A percentile compares a stretch with the other conserved stretches of the same genome.
These are phyloP conservation scores for Cryptosporidium viatorum DNA, from an alignment of 169 alveolate species.

Conservation along the genomic window DNA sequence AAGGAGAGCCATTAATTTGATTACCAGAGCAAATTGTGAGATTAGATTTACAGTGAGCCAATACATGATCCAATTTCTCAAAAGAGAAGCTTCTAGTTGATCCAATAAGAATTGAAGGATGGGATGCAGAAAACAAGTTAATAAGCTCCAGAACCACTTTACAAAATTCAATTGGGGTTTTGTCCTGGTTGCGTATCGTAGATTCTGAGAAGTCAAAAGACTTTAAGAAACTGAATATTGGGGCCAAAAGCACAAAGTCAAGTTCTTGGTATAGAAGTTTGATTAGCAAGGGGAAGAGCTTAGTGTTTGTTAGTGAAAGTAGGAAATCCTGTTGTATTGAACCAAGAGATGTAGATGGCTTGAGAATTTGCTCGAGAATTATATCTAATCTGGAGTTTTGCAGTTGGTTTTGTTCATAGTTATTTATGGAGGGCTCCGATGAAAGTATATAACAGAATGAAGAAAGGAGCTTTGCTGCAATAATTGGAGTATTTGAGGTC, in stretches of 20 bases:
- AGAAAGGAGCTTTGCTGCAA: slow-evolving; percentile 54
- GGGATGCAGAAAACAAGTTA: slow-evolving; percentile 39
- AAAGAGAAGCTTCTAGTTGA: slow-evolving; percentile 15
- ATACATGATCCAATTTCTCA: not conserved
- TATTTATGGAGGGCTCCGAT: not conserved
- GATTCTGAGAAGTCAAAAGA: not conserved
- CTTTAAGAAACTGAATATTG: slow-evolving; percentile 30
- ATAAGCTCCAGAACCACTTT: slow-evolving; percentile 40
- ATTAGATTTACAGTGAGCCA: not conserved
- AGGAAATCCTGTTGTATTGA: slow-evolving; percentile 62
- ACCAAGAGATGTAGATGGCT: slow-evolving; percentile 35
- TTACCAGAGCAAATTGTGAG: slow-evolving; percentile 1
- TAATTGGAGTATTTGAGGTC: slow-evolving; percentile 19
- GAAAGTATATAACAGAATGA: slow-evolving; percentile 58
- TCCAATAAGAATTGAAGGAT: slow-evolving; percentile 26
- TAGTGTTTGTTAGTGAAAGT: slow-evolving; percentile 55
- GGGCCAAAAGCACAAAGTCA: slow-evolving; percentile 62
- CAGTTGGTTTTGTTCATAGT: not conserved
- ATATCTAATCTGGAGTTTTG: slow-evolving; percentile 1
- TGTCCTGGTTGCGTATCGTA: not conserved
- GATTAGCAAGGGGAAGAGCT: slow-evolving; percentile 20
- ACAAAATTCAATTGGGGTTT: slow-evolving; percentile 8
- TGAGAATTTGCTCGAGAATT: slow-evolving; percentile 42
- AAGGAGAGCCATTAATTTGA: not conserved
- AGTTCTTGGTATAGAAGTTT: slow-evolving; percentile 48